Percentiles rank a stretch among this genome's conserved stretches.
Evolutionary conservation across 352 stramenopile genomes (phyloP).

Genomic region (Globisporangium emineosum): DNA sequence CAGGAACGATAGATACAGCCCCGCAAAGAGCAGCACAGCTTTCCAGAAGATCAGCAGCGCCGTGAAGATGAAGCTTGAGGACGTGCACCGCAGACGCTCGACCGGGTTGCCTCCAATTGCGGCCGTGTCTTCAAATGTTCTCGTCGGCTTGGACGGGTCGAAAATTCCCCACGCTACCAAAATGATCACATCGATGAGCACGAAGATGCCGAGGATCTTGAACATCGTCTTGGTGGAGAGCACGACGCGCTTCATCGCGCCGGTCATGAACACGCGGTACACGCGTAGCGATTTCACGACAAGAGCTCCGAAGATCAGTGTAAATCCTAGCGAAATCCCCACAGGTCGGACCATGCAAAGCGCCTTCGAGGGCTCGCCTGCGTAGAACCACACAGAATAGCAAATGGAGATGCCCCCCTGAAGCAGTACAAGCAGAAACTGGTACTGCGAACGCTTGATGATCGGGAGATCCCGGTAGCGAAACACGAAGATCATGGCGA

Average conservation of each 20-base stretch:
- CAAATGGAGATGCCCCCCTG: conserved; percentile 50
- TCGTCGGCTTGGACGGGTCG: no score
- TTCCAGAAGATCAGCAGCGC: conserved; percentile 60
- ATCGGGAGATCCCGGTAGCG: conserved; percentile 35
- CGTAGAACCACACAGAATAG: conserved; percentile 31
- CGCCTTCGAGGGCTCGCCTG: conserved; percentile 28
- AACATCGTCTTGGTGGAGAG: conserved; percentile 41
- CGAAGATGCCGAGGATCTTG: conserved; percentile 32
- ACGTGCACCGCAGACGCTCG: background rate
- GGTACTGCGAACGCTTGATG: conserved; percentile 70
- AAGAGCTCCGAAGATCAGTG: conserved; percentile 42
- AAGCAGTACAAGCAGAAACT: conserved; percentile 55
- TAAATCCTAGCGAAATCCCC: conserved; percentile 37
- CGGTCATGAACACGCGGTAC: conserved; percentile 44
- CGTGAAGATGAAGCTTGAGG: conserved; percentile 32
- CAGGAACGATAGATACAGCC: conserved; percentile 49
- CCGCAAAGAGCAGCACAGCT: conserved; percentile 36
- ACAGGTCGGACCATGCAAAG: conserved; percentile 34
- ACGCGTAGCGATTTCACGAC: conserved; percentile 56
- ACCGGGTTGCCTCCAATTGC: background rate
- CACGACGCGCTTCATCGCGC: conserved; percentile 41
- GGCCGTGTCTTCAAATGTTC: no score
- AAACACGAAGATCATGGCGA: conserved; percentile 30
- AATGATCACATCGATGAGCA: conserved; percentile 37
- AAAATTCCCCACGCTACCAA: conserved; percentile 17